phyloP scores from a whole-genome alignment of 1,284 basidiomycete species.

The Trichosporon coremiiforme region DNA sequence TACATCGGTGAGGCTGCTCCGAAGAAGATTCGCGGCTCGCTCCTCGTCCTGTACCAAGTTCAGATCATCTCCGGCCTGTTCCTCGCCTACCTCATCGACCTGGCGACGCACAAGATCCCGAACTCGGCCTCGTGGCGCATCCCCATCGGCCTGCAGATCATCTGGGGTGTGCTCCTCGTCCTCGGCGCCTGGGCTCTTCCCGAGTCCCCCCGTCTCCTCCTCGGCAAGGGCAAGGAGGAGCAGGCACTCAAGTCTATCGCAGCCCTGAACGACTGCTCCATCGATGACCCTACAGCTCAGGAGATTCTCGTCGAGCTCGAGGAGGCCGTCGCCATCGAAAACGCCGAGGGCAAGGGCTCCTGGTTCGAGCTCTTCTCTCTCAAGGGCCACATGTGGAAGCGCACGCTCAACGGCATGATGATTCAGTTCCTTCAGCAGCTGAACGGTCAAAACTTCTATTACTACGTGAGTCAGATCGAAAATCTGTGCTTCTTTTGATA shows the following conservation, averaged over 20 bases:
- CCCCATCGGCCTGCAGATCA: slow-evolving; percentile 51
- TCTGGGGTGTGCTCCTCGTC: slow-evolving; percentile 41
- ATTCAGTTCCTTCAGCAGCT: slow-evolving; percentile 78
- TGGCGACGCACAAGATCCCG: slow-evolving; percentile 65
- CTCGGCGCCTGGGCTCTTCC: slow-evolving; percentile 74
- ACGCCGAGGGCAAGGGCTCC: slow-evolving; percentile 73
- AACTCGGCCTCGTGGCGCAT: slow-evolving; percentile 69
- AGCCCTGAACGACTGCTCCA: slow-evolving; percentile 65
- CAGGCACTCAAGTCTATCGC: slow-evolving; percentile 68
- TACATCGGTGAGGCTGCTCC: slow-evolving; percentile 80
- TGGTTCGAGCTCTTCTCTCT: slow-evolving; percentile 77
- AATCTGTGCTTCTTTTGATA: no score
- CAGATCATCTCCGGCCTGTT: slow-evolving; percentile 69
- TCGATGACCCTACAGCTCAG: slow-evolving; percentile 66
- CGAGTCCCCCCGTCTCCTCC: slow-evolving; percentile 62
- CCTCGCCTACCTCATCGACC: slow-evolving; percentile 70
- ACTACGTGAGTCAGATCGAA: no score
- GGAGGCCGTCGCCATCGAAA: slow-evolving; percentile 62
- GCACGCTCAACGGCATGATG: slow-evolving; percentile 66
- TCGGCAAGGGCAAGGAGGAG: slow-evolving; percentile 48
- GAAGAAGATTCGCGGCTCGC: slow-evolving; percentile 70
- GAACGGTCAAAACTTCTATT: slow-evolving; percentile 55
- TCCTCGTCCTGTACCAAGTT: slow-evolving; percentile 75
- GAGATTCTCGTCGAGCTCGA: slow-evolving; percentile 70
- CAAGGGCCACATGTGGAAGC: slow-evolving; percentile 22